Evolutionary conservation across 2,329 filamentous ascomycete species (phyloP).

Genomic region (Orbilia javanica): DNA sequence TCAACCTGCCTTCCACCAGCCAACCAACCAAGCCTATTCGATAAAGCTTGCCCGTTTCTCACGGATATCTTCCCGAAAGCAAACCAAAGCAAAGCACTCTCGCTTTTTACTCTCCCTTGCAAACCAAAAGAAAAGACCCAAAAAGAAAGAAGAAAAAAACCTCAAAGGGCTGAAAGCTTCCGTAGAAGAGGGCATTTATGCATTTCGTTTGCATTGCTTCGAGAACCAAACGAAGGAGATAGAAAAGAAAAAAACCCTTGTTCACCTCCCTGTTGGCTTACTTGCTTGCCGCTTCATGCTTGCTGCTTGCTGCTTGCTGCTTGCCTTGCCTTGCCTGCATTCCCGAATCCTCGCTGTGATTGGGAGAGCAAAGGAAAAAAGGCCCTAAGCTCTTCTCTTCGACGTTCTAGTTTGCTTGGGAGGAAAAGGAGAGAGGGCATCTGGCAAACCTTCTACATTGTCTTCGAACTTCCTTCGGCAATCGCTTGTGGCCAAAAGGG

Average conservation of each 20-base stretch:
- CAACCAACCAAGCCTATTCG: slow-evolving; percentile 14
- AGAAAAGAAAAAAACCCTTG: slow-evolving; percentile 11
- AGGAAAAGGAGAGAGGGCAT: slow-evolving; percentile 17
- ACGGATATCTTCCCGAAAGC: slow-evolving; percentile 29
- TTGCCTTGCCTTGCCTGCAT: slow-evolving; percentile 28
- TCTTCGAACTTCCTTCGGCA: slow-evolving; percentile 59
- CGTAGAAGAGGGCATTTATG: slow-evolving; percentile 10
- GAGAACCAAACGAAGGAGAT: slow-evolving; percentile 1
- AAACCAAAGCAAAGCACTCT: too few species aligned
- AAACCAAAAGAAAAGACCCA: neutral
- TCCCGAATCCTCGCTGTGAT: slow-evolving; percentile 20
- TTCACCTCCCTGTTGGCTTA: neutral
- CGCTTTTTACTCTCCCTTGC: neutral
- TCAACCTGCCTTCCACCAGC: slow-evolving; percentile 12
- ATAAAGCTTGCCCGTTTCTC: slow-evolving; percentile 14
- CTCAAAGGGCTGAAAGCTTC: slow-evolving; percentile 20
- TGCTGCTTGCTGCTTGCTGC: neutral
- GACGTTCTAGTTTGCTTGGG: slow-evolving; percentile 36
- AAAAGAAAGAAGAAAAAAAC: neutral
- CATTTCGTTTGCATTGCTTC: slow-evolving; percentile 14
- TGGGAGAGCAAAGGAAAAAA: neutral
- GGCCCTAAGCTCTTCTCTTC: slow-evolving; percentile 38
- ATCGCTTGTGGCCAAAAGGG: slow-evolving; percentile 54
- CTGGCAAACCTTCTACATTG: slow-evolving; percentile 57
- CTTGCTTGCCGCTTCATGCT: neutral